Percentiles rank a stretch among this genome's conserved stretches.
These are phyloP conservation scores for Cephaloascus fragrans DNA, from an alignment of 805 yeast species.

Conservation along the genomic window DNA sequence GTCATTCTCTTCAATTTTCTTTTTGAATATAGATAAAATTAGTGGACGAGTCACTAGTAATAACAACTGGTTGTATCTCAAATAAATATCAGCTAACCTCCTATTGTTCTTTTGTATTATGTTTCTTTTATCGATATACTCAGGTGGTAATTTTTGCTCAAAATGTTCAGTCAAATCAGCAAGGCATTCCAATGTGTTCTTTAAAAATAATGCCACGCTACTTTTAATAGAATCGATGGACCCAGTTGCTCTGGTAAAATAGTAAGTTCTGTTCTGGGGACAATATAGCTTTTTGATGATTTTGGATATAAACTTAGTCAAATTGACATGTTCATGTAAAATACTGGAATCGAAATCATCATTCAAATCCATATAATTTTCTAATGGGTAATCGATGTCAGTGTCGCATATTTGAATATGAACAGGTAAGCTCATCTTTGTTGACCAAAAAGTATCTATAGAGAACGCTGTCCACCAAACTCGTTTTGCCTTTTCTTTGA, in stretches of 20 bases:
- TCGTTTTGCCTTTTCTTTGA: conserved; percentile 21
- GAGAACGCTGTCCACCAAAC: conserved; percentile 33
- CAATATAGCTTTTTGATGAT: conserved; percentile 26
- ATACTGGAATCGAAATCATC: conserved; percentile 20
- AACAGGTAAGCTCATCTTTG: conserved; percentile 26
- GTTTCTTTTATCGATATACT: conserved; percentile 10
- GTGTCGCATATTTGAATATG: conserved; percentile 32
- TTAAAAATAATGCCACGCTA: conserved; percentile 22
- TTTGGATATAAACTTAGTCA: conserved; percentile 26
- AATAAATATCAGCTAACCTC: conserved; percentile 20
- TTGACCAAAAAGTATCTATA: conserved; percentile 28
- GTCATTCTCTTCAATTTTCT: conserved; percentile 6
- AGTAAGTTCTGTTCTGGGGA: conserved; percentile 27
- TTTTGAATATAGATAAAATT: conserved; percentile 18
- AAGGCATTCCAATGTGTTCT: conserved; percentile 17
- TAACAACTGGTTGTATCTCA: conserved; percentile 24
- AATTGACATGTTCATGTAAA: conserved; percentile 26
- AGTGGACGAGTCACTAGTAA: conserved; percentile 23
- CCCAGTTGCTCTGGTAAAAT: conserved; percentile 4
- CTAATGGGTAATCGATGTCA: conserved; percentile 29
- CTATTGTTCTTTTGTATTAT: conserved; percentile 14
- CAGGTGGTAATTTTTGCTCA: conserved; percentile 18
- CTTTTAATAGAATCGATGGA: conserved; percentile 25
- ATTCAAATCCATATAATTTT: conserved; percentile 16
- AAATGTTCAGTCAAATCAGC: conserved; percentile 19